These are phyloP conservation scores for Starmerella bombi DNA, from an alignment of 805 yeast genomes.

Conservation along the genomic window DNA sequence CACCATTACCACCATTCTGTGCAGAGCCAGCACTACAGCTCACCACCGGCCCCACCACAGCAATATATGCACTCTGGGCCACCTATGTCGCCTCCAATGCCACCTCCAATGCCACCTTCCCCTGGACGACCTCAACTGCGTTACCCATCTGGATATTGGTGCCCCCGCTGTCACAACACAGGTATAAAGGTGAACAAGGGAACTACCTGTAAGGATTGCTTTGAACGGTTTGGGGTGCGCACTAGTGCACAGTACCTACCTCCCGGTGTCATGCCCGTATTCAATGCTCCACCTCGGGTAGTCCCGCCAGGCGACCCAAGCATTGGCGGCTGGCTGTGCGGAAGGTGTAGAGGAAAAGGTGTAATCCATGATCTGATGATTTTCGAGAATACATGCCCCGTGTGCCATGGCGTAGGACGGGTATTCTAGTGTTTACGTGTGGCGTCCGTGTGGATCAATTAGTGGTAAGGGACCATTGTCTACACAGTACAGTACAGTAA, in stretches of 20 bases:
- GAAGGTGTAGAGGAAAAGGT: constrained; percentile 58
- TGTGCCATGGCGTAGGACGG: constrained; percentile 49
- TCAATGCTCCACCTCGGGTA: constrained; percentile 23
- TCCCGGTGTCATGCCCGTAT: constrained; percentile 23
- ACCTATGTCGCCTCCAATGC: constrained; percentile 7
- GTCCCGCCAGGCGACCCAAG: constrained; percentile 68
- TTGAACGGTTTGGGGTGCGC: constrained; percentile 36
- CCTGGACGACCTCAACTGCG: constrained; percentile 31
- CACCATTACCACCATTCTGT: not conserved
- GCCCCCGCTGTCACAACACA: constrained; percentile 59
- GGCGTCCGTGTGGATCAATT: too few species aligned
- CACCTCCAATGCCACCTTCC: not conserved
- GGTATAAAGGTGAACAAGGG: constrained; percentile 50
- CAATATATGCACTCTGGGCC: not conserved
- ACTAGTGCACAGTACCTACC: constrained; percentile 16
- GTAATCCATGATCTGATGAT: constrained; percentile 39
- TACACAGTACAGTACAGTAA: too few species aligned
- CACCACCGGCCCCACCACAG: not conserved
- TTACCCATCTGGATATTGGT: constrained; percentile 48
- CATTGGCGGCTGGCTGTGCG: constrained; percentile 61
- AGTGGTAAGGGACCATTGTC: too few species aligned
- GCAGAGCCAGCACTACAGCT: constrained; percentile 1
- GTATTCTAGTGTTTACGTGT: constrained; percentile 10
- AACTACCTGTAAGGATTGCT: constrained; percentile 52
- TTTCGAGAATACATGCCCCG: constrained; percentile 49